Percentiles rank a stretch among this genome's conserved stretches.
phyloP scores from a whole-genome alignment of 345 rosid genomes.

The Euphorbia tirucalli region DNA sequence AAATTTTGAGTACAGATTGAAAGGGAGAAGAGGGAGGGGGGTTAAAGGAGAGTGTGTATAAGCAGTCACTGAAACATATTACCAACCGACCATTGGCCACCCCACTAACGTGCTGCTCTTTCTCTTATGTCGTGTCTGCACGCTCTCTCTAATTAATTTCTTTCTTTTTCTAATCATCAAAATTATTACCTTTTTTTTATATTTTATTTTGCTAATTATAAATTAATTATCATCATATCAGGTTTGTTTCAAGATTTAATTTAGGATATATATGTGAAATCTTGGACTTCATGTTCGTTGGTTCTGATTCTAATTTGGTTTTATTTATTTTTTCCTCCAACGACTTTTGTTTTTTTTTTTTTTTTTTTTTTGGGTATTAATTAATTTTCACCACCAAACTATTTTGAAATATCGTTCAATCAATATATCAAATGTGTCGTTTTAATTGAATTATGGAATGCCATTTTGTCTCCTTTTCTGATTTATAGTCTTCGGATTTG shows the following conservation, averaged over 20 bases:
- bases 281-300: not conserved
- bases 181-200: too few species aligned
- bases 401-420: slow-evolving; percentile 16
- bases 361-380: slow-evolving; percentile 6
- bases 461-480: not conserved
- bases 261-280: not conserved
- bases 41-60: not conserved
- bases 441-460: slow-evolving; percentile 6
- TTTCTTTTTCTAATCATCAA: too few species aligned
- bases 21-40: slow-evolving; percentile 27
- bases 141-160: slow-evolving; percentile 34
- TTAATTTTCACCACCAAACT: slow-evolving; percentile 6
- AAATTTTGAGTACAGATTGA: too few species aligned
- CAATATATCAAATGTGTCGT: slow-evolving; percentile 7
- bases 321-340: not conserved
- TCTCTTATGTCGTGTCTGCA: slow-evolving; percentile 72
- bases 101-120: slow-evolving; percentile 54
- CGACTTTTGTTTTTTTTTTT: slow-evolving; percentile 7
- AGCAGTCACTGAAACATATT: slow-evolving; percentile 15
- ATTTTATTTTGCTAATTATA: not conserved
- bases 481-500: not conserved
- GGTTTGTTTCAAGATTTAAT: not conserved
- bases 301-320: too few species aligned
- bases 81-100: slow-evolving; percentile 71
- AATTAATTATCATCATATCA: not conserved